A percentile compares a stretch with the other conserved stretches of the same genome.
Evolutionary conservation across 73 alveolate genomes (phyloP).

Genomic region (Effrenium voratum): DNA sequence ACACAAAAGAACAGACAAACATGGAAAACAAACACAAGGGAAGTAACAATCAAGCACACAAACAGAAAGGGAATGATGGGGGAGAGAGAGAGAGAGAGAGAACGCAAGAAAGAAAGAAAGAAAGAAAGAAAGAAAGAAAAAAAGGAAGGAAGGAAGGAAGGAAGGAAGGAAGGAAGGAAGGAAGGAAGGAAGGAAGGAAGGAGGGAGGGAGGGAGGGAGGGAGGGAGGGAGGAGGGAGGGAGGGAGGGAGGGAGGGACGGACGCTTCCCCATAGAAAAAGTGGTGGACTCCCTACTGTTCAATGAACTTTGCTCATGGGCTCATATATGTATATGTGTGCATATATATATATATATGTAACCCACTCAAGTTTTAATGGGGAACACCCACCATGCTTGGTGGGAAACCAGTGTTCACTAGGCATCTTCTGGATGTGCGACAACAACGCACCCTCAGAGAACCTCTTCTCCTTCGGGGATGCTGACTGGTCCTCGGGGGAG

Average conservation of each 20-base stretch:
- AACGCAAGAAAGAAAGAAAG: not conserved
- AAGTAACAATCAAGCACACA: too few relatives aligned
- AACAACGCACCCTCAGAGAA: constrained; percentile 61
- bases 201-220: too few relatives aligned
- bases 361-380: not conserved
- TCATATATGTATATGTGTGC: not conserved
- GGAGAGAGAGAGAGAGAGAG: not conserved
- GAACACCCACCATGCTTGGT: too few relatives aligned
- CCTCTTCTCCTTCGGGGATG: constrained; percentile 4
- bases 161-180: not conserved
- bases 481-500: constrained; percentile 40
- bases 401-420: too few relatives aligned
- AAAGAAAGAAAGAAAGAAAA: not conserved
- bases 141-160: not conserved
- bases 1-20: too few relatives aligned
- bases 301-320: not conserved
- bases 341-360: not conserved
- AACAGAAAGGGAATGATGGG: not conserved
- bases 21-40: too few relatives aligned
- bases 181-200: too few relatives aligned
- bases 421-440: constrained; percentile 30
- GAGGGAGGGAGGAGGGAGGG: too few relatives aligned
- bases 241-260: not conserved
- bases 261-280: not conserved
- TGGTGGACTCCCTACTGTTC: not conserved